Percentiles rank a stretch among this genome's conserved stretches.
Evolutionary conservation across 345 rosid genomes (phyloP).

Genomic region (Alliaria petiolata): DNA sequence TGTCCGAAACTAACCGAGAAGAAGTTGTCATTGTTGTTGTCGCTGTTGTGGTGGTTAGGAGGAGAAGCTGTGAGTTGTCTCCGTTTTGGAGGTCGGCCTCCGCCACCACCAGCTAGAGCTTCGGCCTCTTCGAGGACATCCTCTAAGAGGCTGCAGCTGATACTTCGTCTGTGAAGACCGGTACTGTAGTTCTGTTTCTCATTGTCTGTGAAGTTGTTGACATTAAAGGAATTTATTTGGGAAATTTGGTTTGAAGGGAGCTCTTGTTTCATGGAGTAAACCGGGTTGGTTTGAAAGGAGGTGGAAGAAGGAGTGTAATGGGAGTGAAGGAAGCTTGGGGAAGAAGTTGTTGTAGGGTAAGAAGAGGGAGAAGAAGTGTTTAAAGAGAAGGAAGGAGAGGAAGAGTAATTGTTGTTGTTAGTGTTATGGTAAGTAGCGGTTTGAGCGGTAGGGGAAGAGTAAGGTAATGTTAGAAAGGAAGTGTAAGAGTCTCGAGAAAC

Average conservation of each 20-base stretch:
- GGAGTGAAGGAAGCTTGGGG: constrained; percentile 19
- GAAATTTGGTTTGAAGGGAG: constrained; percentile 73
- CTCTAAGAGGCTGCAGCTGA: constrained; percentile 45
- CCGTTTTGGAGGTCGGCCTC: constrained; percentile 24
- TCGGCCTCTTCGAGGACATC: constrained; percentile 56
- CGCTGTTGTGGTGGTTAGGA: constrained; percentile 12
- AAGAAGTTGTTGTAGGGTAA: constrained; percentile 23
- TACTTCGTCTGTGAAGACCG: constrained; percentile 21
- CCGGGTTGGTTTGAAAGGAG: constrained; percentile 22
- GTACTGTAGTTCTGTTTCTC: constrained; percentile 14
- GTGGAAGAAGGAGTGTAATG: constrained; percentile 33
- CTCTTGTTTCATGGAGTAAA: constrained; percentile 44
- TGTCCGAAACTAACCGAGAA: constrained; percentile 29
- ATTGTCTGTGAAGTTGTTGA: constrained; percentile 15
- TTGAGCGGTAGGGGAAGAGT: constrained; percentile 24
- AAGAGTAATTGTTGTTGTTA: constrained; percentile 17
- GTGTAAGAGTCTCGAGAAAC: constrained; percentile 25
- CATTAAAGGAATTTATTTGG: not conserved
- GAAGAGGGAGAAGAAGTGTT: constrained; percentile 30
- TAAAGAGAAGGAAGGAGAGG: constrained; percentile 30
- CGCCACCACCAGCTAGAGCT: constrained; percentile 23
- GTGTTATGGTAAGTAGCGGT: constrained; percentile 25
- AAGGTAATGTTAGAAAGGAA: constrained; percentile 29
- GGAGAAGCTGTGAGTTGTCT: constrained; percentile 35
- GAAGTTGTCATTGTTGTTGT: constrained; percentile 32